Conservation (phyloP, 2,329 filamentous ascomycete species). For the Aspergillus amoenus region DNA sequence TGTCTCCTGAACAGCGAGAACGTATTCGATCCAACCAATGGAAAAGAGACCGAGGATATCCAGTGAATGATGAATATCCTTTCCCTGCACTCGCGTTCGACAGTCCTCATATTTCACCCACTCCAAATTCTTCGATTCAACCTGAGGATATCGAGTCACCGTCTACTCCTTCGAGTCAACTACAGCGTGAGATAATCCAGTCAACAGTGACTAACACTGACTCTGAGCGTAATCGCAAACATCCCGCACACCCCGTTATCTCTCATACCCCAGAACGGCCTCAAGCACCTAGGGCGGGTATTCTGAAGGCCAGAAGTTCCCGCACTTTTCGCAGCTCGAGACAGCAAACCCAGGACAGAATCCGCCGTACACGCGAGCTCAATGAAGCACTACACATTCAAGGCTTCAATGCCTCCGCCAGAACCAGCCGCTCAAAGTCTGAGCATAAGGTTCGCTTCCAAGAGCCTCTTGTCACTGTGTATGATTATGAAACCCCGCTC, state of each 20-base stretch:
- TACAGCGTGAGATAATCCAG: background rate
- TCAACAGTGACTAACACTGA: background rate
- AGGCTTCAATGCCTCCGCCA: background rate
- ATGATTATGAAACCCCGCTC: background rate
- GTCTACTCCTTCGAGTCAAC: too few relatives aligned
- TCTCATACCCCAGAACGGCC: background rate
- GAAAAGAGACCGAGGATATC: slow-evolving; percentile 14
- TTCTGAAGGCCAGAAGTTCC: background rate
- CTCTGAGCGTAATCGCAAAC: background rate
- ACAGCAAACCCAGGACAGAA: too few relatives aligned
- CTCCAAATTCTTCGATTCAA: background rate
- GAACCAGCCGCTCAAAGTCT: background rate
- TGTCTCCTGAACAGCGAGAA: slow-evolving; percentile 17
- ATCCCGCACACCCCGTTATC: background rate
- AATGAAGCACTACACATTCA: background rate
- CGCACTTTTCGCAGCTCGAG: too few relatives aligned
- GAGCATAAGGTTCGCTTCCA: slow-evolving; percentile 15
- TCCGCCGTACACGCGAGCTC: background rate
- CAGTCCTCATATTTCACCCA: slow-evolving; percentile 1
- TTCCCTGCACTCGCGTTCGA: slow-evolving; percentile 19
- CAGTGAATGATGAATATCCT: slow-evolving; percentile 12
- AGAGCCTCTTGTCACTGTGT: slow-evolving; percentile 11
- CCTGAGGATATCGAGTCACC: background rate
- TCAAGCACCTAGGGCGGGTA: background rate
- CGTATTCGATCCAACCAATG: slow-evolving; percentile 14